These are phyloP conservation scores for Rhizophora apiculata DNA, from an alignment of 345 rosid species.

Conservation along the genomic window DNA sequence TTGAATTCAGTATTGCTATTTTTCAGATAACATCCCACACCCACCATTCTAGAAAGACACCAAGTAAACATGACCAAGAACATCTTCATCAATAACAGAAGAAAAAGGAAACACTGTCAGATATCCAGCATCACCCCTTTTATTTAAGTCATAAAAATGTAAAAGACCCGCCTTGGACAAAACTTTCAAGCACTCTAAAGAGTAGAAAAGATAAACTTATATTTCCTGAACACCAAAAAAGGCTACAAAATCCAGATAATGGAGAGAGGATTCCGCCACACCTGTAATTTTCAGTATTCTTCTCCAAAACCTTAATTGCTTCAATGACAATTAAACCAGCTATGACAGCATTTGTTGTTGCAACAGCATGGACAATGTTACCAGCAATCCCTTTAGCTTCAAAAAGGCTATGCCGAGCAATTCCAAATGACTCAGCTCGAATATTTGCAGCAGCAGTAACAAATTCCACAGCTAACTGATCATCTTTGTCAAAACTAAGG, in stretches of 20 bases:
- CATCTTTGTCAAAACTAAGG: constrained; percentile 96
- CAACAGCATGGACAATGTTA: constrained; percentile 96
- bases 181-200: constrained; percentile 2
- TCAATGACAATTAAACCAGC: constrained; percentile 98
- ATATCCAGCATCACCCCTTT: too few species aligned
- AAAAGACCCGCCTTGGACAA: neutral
- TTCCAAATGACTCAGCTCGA: constrained; percentile 89
- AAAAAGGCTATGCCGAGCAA: constrained; percentile 92
- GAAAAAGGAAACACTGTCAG: too few species aligned
- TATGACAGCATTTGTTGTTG: constrained; percentile 90
- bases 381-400: constrained; percentile 99
- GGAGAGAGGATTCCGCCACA: constrained; percentile 30
- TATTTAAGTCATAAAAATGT: constrained; percentile 1
- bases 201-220: neutral
- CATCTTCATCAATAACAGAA: too few species aligned
- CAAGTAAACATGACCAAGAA: too few species aligned
- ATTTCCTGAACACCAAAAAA: neutral
- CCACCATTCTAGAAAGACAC: too few species aligned
- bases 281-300: constrained; percentile 68
- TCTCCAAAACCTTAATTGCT: constrained; percentile 87
- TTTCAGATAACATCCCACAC: too few species aligned
- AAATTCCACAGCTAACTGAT: constrained; percentile 95
- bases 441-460: constrained; percentile 99
- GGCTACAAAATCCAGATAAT: constrained; percentile 3
- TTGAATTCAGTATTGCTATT: too few species aligned